phyloP scores from a whole-genome alignment of 495 filamentous ascomycete species.

The Xylaria venustula region DNA sequence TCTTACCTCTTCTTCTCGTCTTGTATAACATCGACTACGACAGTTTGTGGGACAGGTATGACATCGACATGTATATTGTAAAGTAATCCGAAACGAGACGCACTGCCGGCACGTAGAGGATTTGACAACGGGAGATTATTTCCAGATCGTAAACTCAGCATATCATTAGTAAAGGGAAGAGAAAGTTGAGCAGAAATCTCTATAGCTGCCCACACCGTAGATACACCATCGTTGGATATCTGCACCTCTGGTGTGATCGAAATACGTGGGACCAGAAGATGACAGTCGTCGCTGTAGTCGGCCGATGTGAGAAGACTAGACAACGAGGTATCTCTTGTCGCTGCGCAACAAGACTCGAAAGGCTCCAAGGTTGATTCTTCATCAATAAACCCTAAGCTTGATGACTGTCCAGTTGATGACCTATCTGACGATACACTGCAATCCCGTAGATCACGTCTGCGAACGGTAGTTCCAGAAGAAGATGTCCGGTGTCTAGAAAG shows the following conservation, averaged over 20 bases:
- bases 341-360: conserved; percentile 2
- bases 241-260: conserved; percentile 53
- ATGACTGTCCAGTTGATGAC: conserved; percentile 13
- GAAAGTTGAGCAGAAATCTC: conserved; percentile 42
- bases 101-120: conserved; percentile 12
- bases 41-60: conserved; percentile 27
- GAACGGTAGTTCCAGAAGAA: conserved; percentile 20
- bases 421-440: conserved; percentile 20
- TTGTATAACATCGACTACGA: conserved; percentile 38
- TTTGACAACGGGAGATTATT: not conserved
- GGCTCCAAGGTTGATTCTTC: not conserved
- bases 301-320: not conserved
- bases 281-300: conserved; percentile 25
- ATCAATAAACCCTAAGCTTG: conserved; percentile 1
- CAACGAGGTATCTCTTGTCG: not conserved
- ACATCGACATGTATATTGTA: conserved; percentile 41
- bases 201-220: conserved; percentile 46
- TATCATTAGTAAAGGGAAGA: conserved; percentile 10
- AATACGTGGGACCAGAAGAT: conserved; percentile 40
- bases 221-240: conserved; percentile 31
- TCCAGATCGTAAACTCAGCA: conserved; percentile 8
- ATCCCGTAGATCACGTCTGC: conserved; percentile 10
- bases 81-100: conserved; percentile 38
- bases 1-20: conserved; percentile 19
- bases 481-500: conserved; percentile 18